Evolutionary conservation across 1,139 yeast species (phyloP).

Genomic region (Candida mesenterica): DNA sequence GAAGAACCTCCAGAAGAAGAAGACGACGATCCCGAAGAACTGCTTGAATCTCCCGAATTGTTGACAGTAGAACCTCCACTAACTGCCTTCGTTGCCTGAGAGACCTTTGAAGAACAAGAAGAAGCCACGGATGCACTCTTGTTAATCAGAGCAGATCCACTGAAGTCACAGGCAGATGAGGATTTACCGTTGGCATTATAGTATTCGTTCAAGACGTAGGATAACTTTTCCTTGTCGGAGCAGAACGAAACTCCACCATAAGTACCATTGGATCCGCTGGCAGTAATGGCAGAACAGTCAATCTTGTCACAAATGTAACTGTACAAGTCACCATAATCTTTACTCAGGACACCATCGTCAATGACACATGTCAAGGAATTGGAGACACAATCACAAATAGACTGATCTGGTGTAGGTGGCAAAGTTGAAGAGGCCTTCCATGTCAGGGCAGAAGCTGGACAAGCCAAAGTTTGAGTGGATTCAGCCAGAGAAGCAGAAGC

Average conservation of each 20-base stretch:
- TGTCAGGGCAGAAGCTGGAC: constrained; percentile 36
- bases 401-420: constrained; percentile 47
- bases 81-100: constrained; percentile 20
- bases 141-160: constrained; percentile 40
- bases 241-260: constrained; percentile 46
- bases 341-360: constrained; percentile 25
- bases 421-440: constrained; percentile 42
- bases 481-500: constrained; percentile 24
- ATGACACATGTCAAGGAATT: constrained; percentile 38
- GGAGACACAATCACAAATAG: constrained; percentile 38
- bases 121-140: constrained; percentile 25
- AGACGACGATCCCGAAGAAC: constrained; percentile 30
- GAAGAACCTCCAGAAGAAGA: constrained; percentile 23
- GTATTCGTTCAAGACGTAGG: constrained; percentile 41
- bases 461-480: constrained; percentile 23
- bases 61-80: constrained; percentile 20
- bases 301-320: constrained; percentile 31
- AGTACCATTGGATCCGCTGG: constrained; percentile 36
- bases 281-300: constrained; percentile 39
- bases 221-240: constrained; percentile 37
- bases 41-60: constrained; percentile 14
- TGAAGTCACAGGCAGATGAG: constrained; percentile 39
- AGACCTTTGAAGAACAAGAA: constrained; percentile 30
- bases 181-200: constrained; percentile 30
- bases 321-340: constrained; percentile 37